Evolutionary conservation across 2,329 filamentous ascomycete genomes (phyloP).

Genomic region (Coniochaeta sp.): DNA sequence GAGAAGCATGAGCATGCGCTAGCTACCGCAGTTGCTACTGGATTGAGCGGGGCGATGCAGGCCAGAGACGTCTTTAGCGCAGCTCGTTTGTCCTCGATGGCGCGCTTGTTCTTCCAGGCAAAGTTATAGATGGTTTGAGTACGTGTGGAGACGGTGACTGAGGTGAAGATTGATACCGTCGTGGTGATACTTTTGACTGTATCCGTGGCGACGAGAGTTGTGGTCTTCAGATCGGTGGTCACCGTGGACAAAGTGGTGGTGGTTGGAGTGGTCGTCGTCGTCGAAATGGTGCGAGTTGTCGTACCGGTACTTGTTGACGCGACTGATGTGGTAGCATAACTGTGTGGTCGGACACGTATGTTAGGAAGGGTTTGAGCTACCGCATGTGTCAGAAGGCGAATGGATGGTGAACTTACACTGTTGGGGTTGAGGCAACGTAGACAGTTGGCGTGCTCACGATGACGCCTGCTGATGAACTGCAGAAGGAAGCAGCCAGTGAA

Average conservation of each 20-base stretch:
- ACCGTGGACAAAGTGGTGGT: constrained; percentile 3
- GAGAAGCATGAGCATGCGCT: constrained; percentile 3
- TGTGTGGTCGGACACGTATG: background rate
- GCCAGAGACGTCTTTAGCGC: constrained; percentile 1
- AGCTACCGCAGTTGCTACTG: background rate
- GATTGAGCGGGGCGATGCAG: background rate
- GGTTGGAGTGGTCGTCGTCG: constrained; percentile 16
- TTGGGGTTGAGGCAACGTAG: background rate
- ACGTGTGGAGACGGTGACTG: background rate
- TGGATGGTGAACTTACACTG: background rate
- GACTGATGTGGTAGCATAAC: background rate
- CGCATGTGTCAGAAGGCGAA: background rate
- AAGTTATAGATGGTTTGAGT: background rate
- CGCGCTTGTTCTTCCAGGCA: background rate
- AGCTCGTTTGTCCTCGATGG: background rate
- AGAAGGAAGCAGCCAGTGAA: background rate
- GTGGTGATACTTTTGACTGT: background rate
- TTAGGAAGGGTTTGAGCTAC: background rate
- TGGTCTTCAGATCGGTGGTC: background rate
- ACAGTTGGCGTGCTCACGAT: background rate
- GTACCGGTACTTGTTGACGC: background rate
- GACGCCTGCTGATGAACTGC: background rate
- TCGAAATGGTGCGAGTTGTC: background rate
- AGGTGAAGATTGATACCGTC: background rate
- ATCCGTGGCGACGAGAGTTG: background rate